Evolutionary conservation across 345 rosid genomes (phyloP).

Genomic region (Firmiana major): DNA sequence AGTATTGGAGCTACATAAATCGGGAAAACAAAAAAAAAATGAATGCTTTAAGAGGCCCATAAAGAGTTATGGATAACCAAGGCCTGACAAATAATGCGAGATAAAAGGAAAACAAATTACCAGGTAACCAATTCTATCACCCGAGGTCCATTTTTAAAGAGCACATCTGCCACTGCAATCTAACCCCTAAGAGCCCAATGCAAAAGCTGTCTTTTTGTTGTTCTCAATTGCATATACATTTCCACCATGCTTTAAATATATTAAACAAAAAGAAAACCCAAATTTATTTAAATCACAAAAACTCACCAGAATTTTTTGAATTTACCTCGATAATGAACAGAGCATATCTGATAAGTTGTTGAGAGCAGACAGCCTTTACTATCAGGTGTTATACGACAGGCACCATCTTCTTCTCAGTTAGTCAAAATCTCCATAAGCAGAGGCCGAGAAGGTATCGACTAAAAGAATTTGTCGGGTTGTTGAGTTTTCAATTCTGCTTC

Average conservation of each 20-base stretch:
- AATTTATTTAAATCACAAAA: too few relatives aligned
- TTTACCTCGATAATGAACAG: too few relatives aligned
- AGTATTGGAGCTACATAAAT: neutral
- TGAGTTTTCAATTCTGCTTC: conserved; percentile 34
- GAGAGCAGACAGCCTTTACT: conserved; percentile 64
- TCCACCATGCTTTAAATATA: too few relatives aligned
- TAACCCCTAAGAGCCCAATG: too few relatives aligned
- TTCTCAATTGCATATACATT: too few relatives aligned
- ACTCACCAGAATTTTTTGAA: too few relatives aligned
- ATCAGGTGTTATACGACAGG: conserved; percentile 56
- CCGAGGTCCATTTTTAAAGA: conserved; percentile 70
- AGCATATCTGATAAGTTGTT: conserved; percentile 64
- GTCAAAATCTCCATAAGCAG: conserved; percentile 72
- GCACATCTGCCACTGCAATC: too few relatives aligned
- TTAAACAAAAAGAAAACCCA: too few relatives aligned
- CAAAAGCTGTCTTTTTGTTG: too few relatives aligned
- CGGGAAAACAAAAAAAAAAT: too few relatives aligned
- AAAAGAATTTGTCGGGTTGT: conserved; percentile 28
- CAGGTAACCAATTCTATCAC: conserved; percentile 82
- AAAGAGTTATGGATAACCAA: neutral
- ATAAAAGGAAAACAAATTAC: conserved; percentile 30
- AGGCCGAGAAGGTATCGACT: conserved; percentile 64
- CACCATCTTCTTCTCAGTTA: conserved; percentile 47
- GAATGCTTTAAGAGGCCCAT: neutral
- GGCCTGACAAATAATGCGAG: neutral